Evolutionary conservation across 768 basidiomycete genomes (phyloP).

Genomic region (Lactifluus hygrophoroides): DNA sequence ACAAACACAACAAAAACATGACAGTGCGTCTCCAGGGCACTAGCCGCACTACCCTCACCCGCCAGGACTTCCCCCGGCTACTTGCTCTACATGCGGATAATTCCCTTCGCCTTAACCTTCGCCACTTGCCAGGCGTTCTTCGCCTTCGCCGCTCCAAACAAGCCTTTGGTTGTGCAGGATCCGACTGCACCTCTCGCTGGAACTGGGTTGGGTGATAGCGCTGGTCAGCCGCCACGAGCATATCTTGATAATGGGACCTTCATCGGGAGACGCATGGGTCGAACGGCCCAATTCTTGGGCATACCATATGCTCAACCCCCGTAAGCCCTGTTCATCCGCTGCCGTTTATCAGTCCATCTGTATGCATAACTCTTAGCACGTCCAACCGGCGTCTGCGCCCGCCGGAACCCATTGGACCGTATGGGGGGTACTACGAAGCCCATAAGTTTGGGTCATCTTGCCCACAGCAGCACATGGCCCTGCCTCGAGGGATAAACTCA

Average conservation of each 20-base stretch:
- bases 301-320: constrained; percentile 27
- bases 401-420: constrained; percentile 16
- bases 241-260: constrained; percentile 24
- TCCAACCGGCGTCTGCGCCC: constrained; percentile 18
- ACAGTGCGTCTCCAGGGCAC: background rate
- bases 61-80: background rate
- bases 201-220: background rate
- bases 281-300: constrained; percentile 22
- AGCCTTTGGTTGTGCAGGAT: background rate
- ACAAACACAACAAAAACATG: background rate
- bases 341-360: background rate
- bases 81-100: background rate
- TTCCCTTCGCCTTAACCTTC: background rate
- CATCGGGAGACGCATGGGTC: constrained; percentile 16
- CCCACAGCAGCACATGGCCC: constrained; percentile 21
- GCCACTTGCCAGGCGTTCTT: background rate
- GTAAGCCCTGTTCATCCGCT: constrained; percentile 16
- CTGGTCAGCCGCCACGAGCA: constrained; percentile 8
- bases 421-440: constrained; percentile 19
- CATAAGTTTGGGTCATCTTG: constrained; percentile 22
- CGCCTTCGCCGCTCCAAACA: background rate
- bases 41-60: background rate
- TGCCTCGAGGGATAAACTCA: background rate
- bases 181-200: background rate
- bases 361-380: background rate